phyloP scores from a whole-genome alignment of 202 grass and related monocot species.

The Carex sylvatica region DNA sequence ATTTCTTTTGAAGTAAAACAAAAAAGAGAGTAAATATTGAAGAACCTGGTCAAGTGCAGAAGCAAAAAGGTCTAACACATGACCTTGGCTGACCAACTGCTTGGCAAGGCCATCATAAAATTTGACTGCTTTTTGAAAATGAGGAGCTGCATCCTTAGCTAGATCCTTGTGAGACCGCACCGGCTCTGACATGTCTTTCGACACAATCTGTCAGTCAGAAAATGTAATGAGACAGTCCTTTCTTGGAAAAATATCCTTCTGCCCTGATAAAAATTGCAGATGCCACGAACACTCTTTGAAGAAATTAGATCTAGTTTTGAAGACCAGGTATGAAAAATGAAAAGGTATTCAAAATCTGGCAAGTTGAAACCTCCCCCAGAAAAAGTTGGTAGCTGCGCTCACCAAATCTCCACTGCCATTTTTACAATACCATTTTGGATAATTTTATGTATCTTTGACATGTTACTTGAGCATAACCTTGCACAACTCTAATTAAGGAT shows the following conservation, averaged over 20 bases:
- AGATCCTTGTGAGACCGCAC: constrained; percentile 98
- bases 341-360: background rate
- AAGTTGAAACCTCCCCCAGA: background rate
- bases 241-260: constrained; percentile 6
- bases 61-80: constrained; percentile 93
- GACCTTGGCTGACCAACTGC: constrained; percentile 88
- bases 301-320: background rate
- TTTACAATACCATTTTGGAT: background rate
- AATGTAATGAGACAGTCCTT: background rate
- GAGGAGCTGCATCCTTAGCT: constrained; percentile 86
- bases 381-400: background rate
- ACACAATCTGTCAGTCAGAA: constrained; percentile 73
- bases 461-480: background rate
- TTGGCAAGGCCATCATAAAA: constrained; percentile 92
- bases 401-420: background rate
- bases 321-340: background rate
- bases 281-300: background rate
- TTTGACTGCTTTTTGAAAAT: constrained; percentile 95
- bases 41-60: constrained; percentile 98
- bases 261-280: background rate
- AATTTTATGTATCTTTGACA: constrained; percentile 11
- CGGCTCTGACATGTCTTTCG: constrained; percentile 93
- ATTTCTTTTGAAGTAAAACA: constrained; percentile 19
- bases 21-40: constrained; percentile 10
- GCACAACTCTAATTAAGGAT: background rate